Evolutionary conservation across 2,329 filamentous ascomycete genomes (phyloP).

Genomic region (Grosmannia serpens): DNA sequence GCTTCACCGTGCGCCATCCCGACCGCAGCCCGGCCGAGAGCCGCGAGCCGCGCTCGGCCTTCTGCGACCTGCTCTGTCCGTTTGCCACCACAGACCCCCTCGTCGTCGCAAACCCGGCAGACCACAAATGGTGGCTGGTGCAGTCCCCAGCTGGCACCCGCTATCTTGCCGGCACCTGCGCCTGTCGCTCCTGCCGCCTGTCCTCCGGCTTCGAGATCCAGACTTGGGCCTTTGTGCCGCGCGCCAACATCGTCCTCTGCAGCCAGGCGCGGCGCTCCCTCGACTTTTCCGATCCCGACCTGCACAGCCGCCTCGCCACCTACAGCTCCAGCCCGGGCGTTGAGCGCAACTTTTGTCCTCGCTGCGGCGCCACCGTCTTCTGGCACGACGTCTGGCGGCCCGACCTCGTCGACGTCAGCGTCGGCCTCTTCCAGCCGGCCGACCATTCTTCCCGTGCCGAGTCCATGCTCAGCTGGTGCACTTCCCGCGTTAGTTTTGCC

Average conservation of each 20-base stretch:
- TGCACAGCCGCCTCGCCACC: conserved; percentile 12
- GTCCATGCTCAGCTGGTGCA: conserved; percentile 52
- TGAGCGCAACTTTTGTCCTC: conserved; percentile 47
- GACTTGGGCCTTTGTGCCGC: conserved; percentile 54
- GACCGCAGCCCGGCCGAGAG: conserved; percentile 26
- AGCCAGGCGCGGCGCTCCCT: not conserved
- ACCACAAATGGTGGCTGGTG: conserved; percentile 49
- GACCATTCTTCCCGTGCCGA: conserved; percentile 40
- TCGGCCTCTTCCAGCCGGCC: conserved; percentile 39
- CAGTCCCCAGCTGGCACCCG: not conserved
- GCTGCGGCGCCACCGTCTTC: conserved; percentile 54
- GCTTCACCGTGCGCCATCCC: conserved; percentile 46
- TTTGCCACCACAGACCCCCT: conserved; percentile 19
- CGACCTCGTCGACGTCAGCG: conserved; percentile 51
- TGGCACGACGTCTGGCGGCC: conserved; percentile 44
- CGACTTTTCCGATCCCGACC: not conserved
- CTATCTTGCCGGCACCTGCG: conserved; percentile 49
- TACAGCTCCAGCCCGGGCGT: conserved; percentile 44
- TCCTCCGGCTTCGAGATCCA: conserved; percentile 51
- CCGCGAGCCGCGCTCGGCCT: conserved; percentile 30
- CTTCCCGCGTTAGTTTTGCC: conserved; percentile 43
- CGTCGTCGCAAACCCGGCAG: conserved; percentile 26
- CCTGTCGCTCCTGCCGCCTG: conserved; percentile 51
- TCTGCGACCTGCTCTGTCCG: conserved; percentile 41
- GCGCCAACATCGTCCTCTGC: conserved; percentile 39